Base-by-base conservation (phyloP, 352 stramenopile genomes). In the Globisporangium cederbergense region DNA sequence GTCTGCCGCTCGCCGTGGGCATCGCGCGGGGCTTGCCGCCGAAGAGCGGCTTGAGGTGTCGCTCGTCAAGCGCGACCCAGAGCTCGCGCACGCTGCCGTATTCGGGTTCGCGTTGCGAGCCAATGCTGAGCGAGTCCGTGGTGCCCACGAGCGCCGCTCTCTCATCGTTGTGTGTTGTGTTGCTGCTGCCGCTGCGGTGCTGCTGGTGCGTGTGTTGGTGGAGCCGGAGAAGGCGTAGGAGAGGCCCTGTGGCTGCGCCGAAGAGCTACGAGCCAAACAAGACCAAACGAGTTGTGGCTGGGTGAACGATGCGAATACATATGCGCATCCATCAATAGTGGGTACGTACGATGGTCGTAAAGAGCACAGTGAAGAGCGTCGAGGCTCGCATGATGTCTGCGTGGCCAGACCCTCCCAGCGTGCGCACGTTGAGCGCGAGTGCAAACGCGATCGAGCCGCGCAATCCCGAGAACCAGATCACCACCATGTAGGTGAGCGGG, bases 391-490 rank as follows among this genome's bases (percentile, higher is more conserved):
- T 79, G 64, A 90, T 76, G 8, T 75, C 79, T 0, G 80, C 77
- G 46, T 90, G 81, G 18, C 65, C 60, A 16, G 65, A 75, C 16
- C 76, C 69, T 4, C 58, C 66, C 4, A 71, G 42, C 30, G 32
- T 87, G 32, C 64, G 70, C 22, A 91, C 81, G 55, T 95, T 95
- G 7, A 93, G 73, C n/a, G 79, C 79, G 30, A 96, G 78, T 22
- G 91, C 90, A 64, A 97, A 98, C 0, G 93, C 92, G 45, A 98
- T 96, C 11, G 95, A 92, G 3, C 95, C 95, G 38, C 95, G 86
- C 20, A 98, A 68, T 16, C 95, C 95, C 1, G 90, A 88, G 64
- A 98, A 98, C 90, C 90, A 98, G 47, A 98, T 93, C 25, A 94
- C 86, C 13, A 89, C 36, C 79, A 91, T 90, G 64, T 90, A 89